These are phyloP conservation scores for Huntiella bhutanensis DNA, from an alignment of 2,329 filamentous ascomycete genomes.

Conservation along the genomic window DNA sequence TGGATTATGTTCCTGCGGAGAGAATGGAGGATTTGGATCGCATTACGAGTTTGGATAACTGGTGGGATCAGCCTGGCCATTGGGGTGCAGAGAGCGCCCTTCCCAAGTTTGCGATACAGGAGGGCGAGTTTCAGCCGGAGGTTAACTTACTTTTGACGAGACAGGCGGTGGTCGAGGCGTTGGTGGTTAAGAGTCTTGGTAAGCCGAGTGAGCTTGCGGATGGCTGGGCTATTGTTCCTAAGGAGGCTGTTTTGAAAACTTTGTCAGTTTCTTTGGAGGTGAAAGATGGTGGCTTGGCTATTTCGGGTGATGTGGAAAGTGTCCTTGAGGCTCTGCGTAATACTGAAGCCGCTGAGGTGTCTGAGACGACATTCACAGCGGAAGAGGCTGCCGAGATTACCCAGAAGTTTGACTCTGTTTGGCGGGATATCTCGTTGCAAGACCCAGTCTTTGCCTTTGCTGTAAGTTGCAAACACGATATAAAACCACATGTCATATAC, in stretches of 20 bases:
- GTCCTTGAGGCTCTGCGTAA: constrained; percentile 19
- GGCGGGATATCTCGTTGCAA: constrained; percentile 37
- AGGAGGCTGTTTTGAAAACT: constrained; percentile 20
- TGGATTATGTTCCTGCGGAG: constrained; percentile 29
- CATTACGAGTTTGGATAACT: constrained; percentile 27
- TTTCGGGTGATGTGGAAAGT: constrained; percentile 21
- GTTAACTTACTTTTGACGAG: constrained; percentile 25
- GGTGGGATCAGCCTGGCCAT: constrained; percentile 36
- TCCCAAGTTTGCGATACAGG: constrained; percentile 21
- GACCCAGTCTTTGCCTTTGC: constrained; percentile 50
- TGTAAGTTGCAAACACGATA: constrained; percentile 29
- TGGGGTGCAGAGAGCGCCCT: constrained; percentile 30
- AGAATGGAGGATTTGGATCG: constrained; percentile 26
- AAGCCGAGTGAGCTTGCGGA: constrained; percentile 16
- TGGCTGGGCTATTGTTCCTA: constrained; percentile 17
- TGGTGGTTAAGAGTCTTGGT: constrained; percentile 21
- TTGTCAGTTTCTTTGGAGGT: constrained; percentile 22
- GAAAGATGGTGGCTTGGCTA: constrained; percentile 21
- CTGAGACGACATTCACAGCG: constrained; percentile 13
- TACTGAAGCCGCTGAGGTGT: constrained; percentile 15
- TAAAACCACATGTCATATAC: background rate
- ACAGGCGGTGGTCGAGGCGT: constrained; percentile 32
- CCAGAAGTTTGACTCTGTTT: constrained; percentile 32
- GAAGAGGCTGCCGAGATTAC: constrained; percentile 24
- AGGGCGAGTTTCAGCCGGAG: constrained; percentile 18